A percentile compares a stretch with the other conserved stretches of the same genome.
These are phyloP conservation scores for Phytophthora cryptogea DNA, from an alignment of 352 stramenopile genomes.

Conservation along the genomic window DNA sequence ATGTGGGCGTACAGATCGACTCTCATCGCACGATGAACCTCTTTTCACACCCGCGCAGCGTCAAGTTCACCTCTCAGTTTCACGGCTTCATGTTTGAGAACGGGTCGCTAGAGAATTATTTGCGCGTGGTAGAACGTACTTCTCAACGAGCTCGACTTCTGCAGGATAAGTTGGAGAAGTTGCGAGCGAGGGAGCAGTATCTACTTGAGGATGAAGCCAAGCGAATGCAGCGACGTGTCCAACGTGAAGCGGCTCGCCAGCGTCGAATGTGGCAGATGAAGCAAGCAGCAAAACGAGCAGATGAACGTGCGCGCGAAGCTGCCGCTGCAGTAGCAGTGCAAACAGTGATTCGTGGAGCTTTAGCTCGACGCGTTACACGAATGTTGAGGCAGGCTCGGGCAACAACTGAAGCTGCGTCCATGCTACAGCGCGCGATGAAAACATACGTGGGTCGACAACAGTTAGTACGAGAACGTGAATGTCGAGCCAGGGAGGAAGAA, in stretches of 20 bases:
- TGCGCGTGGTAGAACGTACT: constrained; percentile 62
- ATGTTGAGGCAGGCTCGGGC: constrained; percentile 15
- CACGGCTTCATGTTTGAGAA: constrained; percentile 68
- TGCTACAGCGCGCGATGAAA: constrained; percentile 44
- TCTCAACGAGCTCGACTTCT: constrained; percentile 46
- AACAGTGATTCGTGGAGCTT: constrained; percentile 38
- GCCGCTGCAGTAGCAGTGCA: constrained; percentile 49
- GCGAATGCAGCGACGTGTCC: constrained; percentile 38
- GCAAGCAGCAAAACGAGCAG: constrained; percentile 48
- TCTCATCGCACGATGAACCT: constrained; percentile 63
- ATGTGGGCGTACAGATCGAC: constrained; percentile 81
- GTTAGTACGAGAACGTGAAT: constrained; percentile 22
- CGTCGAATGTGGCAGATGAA: constrained; percentile 52
- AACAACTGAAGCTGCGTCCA: constrained; percentile 34
- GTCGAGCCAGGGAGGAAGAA: constrained; percentile 28
- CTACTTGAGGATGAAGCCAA: constrained; percentile 45
- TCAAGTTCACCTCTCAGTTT: constrained; percentile 73
- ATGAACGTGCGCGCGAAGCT: constrained; percentile 48
- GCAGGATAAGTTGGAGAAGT: constrained; percentile 51
- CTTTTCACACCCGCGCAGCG: constrained; percentile 59
- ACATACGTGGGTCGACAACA: constrained; percentile 34
- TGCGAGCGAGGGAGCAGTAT: constrained; percentile 50
- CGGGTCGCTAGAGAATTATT: constrained; percentile 73
- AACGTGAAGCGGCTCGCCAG: constrained; percentile 51
- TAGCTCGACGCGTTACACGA: constrained; percentile 27